phyloP scores from a whole-genome alignment of 805 yeast species.

The Sugiyamaella boreocaroliniensis region DNA sequence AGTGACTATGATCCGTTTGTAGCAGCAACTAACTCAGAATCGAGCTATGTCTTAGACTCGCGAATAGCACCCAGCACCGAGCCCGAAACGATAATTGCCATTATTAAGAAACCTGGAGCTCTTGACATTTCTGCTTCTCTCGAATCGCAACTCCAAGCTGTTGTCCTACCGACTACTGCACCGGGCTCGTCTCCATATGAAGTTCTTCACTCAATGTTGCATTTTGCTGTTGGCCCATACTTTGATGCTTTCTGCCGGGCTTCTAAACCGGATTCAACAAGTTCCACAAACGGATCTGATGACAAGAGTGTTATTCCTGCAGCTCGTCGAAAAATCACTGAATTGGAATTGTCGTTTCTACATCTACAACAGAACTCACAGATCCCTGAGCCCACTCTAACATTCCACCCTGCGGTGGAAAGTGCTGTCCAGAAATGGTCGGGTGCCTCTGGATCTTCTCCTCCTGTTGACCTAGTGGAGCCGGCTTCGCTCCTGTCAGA shows the following conservation, averaged over 20 bases:
- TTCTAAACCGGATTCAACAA: conserved; percentile 1
- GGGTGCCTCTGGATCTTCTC: conserved; percentile 5
- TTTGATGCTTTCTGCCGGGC: conserved; percentile 47
- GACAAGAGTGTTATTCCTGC: conserved; percentile 31
- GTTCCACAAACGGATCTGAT: background rate
- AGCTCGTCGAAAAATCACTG: conserved; percentile 60
- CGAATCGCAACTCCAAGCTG: conserved; percentile 31
- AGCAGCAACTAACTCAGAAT: conserved; percentile 1
- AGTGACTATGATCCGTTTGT: background rate
- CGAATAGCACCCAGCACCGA: conserved; percentile 6
- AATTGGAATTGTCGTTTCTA: conserved; percentile 58
- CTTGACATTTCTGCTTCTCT: conserved; percentile 13
- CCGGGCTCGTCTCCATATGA: conserved; percentile 35
- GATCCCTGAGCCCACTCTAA: conserved; percentile 52
- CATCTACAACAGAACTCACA: conserved; percentile 62
- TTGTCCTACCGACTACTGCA: conserved; percentile 29
- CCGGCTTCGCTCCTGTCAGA: conserved; percentile 41
- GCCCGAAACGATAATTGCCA: conserved; percentile 19
- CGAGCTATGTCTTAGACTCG: conserved; percentile 10
- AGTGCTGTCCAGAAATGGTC: conserved; percentile 22
- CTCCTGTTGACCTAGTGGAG: conserved; percentile 24
- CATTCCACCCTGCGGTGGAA: conserved; percentile 47
- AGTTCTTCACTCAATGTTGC: conserved; percentile 51
- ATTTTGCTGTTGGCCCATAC: conserved; percentile 60
- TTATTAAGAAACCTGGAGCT: conserved; percentile 20